phyloP scores from a whole-genome alignment of 176 grass and related monocot genomes.

The Eremochloa ophiuroides region DNA sequence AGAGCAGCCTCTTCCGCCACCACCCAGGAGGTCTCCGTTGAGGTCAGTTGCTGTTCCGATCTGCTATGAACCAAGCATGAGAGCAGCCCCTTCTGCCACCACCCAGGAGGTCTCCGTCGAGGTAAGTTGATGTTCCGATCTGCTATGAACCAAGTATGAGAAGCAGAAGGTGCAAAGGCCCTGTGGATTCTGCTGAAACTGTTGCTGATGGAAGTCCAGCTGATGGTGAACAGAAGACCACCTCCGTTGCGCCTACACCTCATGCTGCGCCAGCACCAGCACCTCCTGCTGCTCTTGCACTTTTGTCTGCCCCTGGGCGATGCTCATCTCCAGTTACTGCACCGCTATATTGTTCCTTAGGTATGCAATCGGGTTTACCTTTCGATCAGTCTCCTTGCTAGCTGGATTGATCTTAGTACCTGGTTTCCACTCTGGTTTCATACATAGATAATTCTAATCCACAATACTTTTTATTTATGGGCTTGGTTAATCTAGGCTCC shows the following conservation, averaged over 20 bases:
- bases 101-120: constrained; percentile 50
- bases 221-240: constrained; percentile 11
- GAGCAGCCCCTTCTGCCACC: constrained; percentile 49
- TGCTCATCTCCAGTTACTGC: background rate
- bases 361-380: constrained; percentile 17
- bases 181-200: constrained; percentile 26
- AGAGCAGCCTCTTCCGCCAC: constrained; percentile 46
- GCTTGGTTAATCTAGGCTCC: background rate
- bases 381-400: constrained; percentile 4
- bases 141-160: constrained; percentile 85
- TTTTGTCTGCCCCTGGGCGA: background rate
- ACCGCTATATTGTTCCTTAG: constrained; percentile 20
- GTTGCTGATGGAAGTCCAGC: constrained; percentile 22
- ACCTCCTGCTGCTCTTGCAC: background rate
- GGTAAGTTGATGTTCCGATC: constrained; percentile 73
- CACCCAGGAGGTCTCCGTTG: constrained; percentile 49
- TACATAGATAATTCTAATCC: background rate
- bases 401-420: background rate
- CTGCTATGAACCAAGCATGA: constrained; percentile 38
- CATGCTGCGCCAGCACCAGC: background rate
- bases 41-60: constrained; percentile 78
- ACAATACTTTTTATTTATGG: background rate
- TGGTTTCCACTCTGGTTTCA: background rate
- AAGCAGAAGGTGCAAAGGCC: constrained; percentile 76
- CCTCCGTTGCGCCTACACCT: background rate